These are phyloP conservation scores for Neodidymelliopsis sp. DNA, from an alignment of 2,329 filamentous ascomycete species.

Conservation along the genomic window DNA sequence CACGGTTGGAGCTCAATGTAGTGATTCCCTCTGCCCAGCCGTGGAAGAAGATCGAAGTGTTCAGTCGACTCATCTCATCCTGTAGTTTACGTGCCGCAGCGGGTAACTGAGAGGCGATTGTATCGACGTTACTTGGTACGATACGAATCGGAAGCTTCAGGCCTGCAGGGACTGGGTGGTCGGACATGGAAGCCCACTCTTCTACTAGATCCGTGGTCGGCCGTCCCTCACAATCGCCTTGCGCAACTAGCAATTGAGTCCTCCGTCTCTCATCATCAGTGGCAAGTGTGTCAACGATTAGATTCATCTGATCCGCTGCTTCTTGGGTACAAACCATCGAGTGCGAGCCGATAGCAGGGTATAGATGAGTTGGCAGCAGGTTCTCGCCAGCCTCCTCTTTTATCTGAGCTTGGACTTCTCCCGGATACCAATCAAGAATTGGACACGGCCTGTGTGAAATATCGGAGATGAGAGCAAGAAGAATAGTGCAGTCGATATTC, in stretches of 20 bases:
- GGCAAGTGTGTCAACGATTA: conserved; percentile 50
- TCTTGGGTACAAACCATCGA: conserved; percentile 71
- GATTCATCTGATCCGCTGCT: conserved; percentile 68
- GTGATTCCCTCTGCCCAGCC: conserved; percentile 71
- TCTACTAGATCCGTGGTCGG: conserved; percentile 24
- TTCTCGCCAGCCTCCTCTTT: conserved; percentile 68
- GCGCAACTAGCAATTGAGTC: conserved; percentile 65
- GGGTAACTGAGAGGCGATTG: conserved; percentile 51
- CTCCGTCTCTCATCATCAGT: conserved; percentile 58
- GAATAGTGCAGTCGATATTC: conserved; percentile 73
- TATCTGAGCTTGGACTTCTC: conserved; percentile 69
- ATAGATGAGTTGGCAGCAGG: conserved; percentile 67
- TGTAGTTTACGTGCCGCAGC: conserved; percentile 54
- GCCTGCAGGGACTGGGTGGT: conserved; percentile 60
- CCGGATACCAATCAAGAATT: conserved; percentile 62
- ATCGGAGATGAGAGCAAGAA: conserved; percentile 77
- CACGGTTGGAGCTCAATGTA: conserved; percentile 75
- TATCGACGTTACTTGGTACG: conserved; percentile 56
- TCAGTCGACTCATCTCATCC: conserved; percentile 65
- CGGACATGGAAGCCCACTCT: conserved; percentile 55
- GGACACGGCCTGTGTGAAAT: conserved; percentile 66
- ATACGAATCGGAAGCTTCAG: conserved; percentile 69
- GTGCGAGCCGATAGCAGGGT: conserved; percentile 65
- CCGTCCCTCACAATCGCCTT: conserved; percentile 37
- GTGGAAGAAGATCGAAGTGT: conserved; percentile 73